Conservation (phyloP, 2,329 filamentous ascomycete species). For the Penicillium hordei region DNA sequence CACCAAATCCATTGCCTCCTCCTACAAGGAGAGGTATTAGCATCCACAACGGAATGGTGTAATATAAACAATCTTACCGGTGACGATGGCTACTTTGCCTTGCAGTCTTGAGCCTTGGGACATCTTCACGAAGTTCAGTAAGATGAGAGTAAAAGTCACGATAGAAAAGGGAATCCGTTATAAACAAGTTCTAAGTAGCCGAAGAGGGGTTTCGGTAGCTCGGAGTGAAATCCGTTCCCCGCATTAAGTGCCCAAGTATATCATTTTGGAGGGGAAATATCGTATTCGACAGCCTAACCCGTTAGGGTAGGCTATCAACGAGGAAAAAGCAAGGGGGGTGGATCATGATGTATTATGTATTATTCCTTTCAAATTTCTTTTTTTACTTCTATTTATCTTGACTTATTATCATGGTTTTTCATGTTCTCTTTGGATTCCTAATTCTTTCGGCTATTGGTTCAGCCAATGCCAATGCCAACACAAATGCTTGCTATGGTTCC, state of each 20-base stretch:
- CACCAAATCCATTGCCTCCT: slow-evolving; percentile 46
- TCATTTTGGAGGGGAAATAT: background rate
- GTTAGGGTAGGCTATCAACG: background rate
- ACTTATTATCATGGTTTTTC: background rate
- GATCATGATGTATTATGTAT: background rate
- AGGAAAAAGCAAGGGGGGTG: background rate
- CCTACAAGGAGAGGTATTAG: slow-evolving; percentile 22
- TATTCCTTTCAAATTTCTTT: too few relatives aligned
- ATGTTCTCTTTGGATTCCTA: background rate
- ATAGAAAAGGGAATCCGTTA: background rate
- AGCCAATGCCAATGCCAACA: background rate
- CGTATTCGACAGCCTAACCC: background rate
- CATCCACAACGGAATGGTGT: background rate
- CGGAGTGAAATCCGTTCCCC: slow-evolving; percentile 24
- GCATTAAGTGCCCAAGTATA: slow-evolving; percentile 3
- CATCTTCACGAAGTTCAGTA: slow-evolving; percentile 7
- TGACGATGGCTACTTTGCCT: slow-evolving; percentile 49
- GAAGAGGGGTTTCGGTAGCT: slow-evolving; percentile 18
- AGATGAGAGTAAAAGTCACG: background rate
- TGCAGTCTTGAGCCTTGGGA: slow-evolving; percentile 36
- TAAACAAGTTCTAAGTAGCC: background rate
- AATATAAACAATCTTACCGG: slow-evolving; percentile 34
- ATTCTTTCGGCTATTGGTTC: background rate
- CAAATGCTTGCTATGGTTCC: background rate
- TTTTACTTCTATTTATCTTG: background rate